Base-by-base conservation (phyloP, 768 basidiomycete genomes). In the Lanmaoa pseudosensibilis region DNA sequence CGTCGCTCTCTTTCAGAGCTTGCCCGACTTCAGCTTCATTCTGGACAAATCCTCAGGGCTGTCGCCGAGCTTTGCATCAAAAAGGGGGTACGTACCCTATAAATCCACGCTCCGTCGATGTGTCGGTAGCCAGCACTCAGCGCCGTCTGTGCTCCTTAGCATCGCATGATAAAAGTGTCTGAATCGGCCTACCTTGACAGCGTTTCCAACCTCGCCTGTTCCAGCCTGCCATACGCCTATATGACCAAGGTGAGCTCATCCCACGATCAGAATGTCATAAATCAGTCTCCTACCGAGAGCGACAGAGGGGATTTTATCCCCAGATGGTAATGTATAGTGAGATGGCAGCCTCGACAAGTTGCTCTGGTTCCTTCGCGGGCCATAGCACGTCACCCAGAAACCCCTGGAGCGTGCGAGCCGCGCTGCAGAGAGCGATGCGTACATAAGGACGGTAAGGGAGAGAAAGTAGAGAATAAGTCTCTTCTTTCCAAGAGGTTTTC, bases 31-130 rank as follows among this genome's bases (percentile, higher is more conserved):
- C 86, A 6, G 74, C 80, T 69, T 90, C 87, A 50, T 89, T 90
- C 85, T 83, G 52, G n/a, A 25, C 12, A 40, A 23, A 58, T 13
- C 21, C 45, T 64, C 23, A 59, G 41, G 16, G 56, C 8, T 34
- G 36, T 58, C 44, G 37, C 30, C 25, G 10, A 43, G 25, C 9
- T 39, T 12, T 27, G 15, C 23, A 25, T 30, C 12, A 25, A 47
- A 45, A n/a, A n/a, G 16, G 10, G 39, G 23, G 7, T 9, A 69
- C 80, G 9, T 56, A 85, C 86, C 40, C 78, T 67, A 61, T 90
- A 90, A 45, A 78, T 75, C 86, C 86, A 90, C 39, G 87, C 88
- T 18, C 81, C 87, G 60, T 88, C 88, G 44, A 90, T 86, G 64
- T 88, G 88, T 57, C 82, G 77, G 62, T 90, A 90, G 0, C 88